Evolutionary conservation across 2,329 filamentous ascomycete species (phyloP).

Genomic region (Penicillium sp.): DNA sequence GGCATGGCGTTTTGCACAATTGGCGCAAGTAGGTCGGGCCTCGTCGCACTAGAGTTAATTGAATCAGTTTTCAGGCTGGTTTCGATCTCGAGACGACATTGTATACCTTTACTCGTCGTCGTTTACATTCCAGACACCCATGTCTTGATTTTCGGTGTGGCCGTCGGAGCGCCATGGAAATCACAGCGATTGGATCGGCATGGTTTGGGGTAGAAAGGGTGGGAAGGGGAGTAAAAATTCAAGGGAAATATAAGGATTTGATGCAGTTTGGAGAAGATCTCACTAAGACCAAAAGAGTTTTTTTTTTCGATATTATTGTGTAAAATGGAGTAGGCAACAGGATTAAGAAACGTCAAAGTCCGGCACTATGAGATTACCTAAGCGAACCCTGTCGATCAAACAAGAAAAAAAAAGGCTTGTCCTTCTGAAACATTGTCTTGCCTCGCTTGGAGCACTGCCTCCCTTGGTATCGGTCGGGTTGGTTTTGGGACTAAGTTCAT

Average conservation of each 20-base stretch:
- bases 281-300: background rate
- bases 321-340: conserved; percentile 23
- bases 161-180: conserved; percentile 36
- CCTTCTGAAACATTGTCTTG: conserved; percentile 24
- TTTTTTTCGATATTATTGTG: background rate
- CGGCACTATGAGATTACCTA: background rate
- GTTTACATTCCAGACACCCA: conserved; percentile 37
- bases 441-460: conserved; percentile 5
- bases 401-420: conserved; percentile 18
- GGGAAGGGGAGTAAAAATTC: background rate
- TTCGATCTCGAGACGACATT: background rate
- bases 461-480: too few species aligned
- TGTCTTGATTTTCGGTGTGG: conserved; percentile 39
- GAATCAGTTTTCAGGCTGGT: background rate
- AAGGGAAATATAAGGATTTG: background rate
- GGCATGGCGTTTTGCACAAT: conserved; percentile 33
- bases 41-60: conserved; percentile 32
- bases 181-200: conserved; percentile 6
- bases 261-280: background rate
- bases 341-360: conserved; percentile 11
- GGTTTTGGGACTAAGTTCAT: background rate
- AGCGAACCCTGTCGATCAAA: conserved; percentile 28
- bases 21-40: conserved; percentile 31
- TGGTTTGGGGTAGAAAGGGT: conserved; percentile 1
- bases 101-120: conserved; percentile 35